Percentiles rank a stretch among this genome's conserved stretches.
These are phyloP conservation scores for Suhomyces yuchorum DNA, from an alignment of 1,139 yeast genomes.

Conservation along the genomic window DNA sequence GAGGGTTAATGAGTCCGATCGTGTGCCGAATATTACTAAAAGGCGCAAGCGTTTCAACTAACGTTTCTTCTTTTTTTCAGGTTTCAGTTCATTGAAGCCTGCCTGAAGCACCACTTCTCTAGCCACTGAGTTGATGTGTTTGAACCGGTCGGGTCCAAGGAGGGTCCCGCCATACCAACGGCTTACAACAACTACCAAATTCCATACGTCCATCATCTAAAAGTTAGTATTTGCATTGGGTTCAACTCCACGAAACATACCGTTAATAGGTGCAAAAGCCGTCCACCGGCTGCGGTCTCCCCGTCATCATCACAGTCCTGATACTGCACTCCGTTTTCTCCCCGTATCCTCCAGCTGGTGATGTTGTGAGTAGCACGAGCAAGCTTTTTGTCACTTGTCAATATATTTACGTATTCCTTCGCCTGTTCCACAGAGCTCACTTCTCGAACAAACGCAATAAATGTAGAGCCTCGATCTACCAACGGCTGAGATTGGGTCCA, in stretches of 20 bases:
- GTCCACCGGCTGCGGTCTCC: conserved; percentile 93
- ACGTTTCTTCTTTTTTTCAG: conserved; percentile 25
- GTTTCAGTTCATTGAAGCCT: conserved; percentile 37
- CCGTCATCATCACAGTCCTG: conserved; percentile 98
- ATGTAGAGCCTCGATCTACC: conserved; percentile 81
- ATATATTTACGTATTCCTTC: conserved; percentile 45
- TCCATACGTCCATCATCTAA: conserved; percentile 76
- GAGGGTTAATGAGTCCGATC: conserved; percentile 16
- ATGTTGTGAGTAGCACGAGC: conserved; percentile 76
- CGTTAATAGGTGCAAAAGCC: conserved; percentile 77
- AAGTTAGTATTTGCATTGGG: conserved; percentile 9
- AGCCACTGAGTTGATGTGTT: conserved; percentile 87
- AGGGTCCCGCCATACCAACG: conserved; percentile 95
- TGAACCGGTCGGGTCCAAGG: conserved; percentile 90
- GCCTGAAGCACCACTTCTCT: conserved; percentile 79
- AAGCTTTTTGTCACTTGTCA: conserved; percentile 67
- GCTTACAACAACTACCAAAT: conserved; percentile 82
- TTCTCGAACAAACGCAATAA: conserved; percentile 70
- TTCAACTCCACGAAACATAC: conserved; percentile 32
- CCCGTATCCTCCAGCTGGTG: conserved; percentile 79
- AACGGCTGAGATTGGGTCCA: conserved; percentile 82
- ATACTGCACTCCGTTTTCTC: conserved; percentile 52
- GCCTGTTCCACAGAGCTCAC: conserved; percentile 72
- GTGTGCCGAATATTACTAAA: conserved; percentile 21
- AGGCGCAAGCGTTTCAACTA: conserved; percentile 20